Evolutionary conservation across 2,329 filamentous ascomycete species (phyloP).

Genomic region (Arachnopeziza araneosa): DNA sequence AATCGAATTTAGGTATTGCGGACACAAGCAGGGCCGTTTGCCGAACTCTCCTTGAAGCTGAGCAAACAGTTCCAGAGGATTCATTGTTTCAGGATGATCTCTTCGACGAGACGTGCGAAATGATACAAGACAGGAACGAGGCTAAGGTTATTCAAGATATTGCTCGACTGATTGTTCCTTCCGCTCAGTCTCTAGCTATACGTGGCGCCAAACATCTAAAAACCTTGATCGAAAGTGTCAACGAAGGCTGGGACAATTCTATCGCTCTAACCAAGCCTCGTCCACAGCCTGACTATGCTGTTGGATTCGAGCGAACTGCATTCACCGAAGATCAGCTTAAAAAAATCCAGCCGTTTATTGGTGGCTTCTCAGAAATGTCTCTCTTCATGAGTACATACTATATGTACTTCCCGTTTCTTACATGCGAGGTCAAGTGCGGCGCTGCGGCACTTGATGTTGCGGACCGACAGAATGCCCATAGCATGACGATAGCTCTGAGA

Average conservation of each 20-base stretch:
- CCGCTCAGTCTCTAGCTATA: slow-evolving; percentile 4
- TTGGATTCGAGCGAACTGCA: slow-evolving; percentile 35
- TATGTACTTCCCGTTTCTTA: slow-evolving; percentile 46
- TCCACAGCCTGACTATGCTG: slow-evolving; percentile 40
- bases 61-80: slow-evolving; percentile 30
- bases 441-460: slow-evolving; percentile 33
- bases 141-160: slow-evolving; percentile 28
- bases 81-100: slow-evolving; percentile 36
- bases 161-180: slow-evolving; percentile 22
- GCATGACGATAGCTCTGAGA: slow-evolving; percentile 36
- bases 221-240: slow-evolving; percentile 35
- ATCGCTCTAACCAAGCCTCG: slow-evolving; percentile 33
- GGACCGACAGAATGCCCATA: slow-evolving; percentile 34
- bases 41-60: slow-evolving; percentile 27
- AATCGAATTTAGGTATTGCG: slow-evolving; percentile 30
- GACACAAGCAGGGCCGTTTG: slow-evolving; percentile 30
- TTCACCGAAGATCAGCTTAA: slow-evolving; percentile 39
- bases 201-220: slow-evolving; percentile 34
- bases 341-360: slow-evolving; percentile 36
- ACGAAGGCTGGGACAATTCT: slow-evolving; percentile 38
- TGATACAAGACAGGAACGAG: slow-evolving; percentile 32
- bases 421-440: slow-evolving; percentile 43
- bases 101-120: slow-evolving; percentile 33
- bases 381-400: slow-evolving; percentile 39
- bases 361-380: slow-evolving; percentile 29